Conservation (phyloP, 2,329 filamentous ascomycete species). For the Ambrosiella beaveri region DNA sequence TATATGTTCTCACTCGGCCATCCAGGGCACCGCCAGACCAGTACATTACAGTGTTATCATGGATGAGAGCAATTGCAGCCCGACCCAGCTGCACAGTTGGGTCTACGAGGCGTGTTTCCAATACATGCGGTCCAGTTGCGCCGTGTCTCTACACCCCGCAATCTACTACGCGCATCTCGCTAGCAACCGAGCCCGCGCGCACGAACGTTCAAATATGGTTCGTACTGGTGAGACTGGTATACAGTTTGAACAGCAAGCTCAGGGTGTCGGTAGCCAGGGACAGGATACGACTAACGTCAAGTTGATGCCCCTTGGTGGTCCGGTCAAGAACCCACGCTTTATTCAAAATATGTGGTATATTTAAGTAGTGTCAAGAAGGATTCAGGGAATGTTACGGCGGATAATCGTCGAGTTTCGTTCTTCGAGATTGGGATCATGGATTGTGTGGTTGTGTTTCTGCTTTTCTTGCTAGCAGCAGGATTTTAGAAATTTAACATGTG, state of each 20-base stretch:
- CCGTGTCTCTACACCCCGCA: conserved; percentile 73
- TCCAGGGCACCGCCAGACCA: conserved; percentile 85
- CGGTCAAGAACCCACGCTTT: conserved; percentile 10
- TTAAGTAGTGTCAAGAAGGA: conserved; percentile 13
- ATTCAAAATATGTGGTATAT: conserved; percentile 28
- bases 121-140: conserved; percentile 79
- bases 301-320: background rate
- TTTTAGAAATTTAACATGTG: too few species aligned
- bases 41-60: conserved; percentile 81
- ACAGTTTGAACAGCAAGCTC: conserved; percentile 1
- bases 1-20: conserved; percentile 46
- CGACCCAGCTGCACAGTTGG: conserved; percentile 63
- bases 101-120: conserved; percentile 93
- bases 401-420: too few species aligned
- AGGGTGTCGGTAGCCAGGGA: background rate
- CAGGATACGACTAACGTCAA: background rate
- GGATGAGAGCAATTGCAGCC: conserved; percentile 55
- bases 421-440: too few species aligned
- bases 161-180: conserved; percentile 95
- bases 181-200: conserved; percentile 58
- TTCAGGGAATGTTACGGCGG: too few species aligned
- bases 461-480: too few species aligned
- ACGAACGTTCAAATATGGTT: conserved; percentile 31
- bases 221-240: background rate
- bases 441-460: too few species aligned